Base-by-base conservation (phyloP, 225 moss, liverwort and hornwort species). In the Physcomitrium patens region DNA sequence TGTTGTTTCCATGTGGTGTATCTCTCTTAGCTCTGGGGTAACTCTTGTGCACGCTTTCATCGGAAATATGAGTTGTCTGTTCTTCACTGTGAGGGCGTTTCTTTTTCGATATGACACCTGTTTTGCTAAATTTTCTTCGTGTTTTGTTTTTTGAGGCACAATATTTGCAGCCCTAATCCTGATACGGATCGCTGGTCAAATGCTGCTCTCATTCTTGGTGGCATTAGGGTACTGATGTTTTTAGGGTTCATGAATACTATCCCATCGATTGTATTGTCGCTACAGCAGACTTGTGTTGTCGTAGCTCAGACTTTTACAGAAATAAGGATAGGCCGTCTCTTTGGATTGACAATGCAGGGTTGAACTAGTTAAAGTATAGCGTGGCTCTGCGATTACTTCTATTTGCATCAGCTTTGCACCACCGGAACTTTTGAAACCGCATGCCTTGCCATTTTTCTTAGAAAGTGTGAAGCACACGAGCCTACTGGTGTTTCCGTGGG, bases 171-270 rank as follows among this genome's bases (percentile, higher is more conserved):
- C 44, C 7, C 26, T 54, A 13, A 19, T 44, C 8, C 57, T 58
- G 14, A n/a, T 19, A 12, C 27, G 45, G 67, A 78, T 81, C 84
- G 56, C 48, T 72, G 1, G 31, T 15, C 20, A 19, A 72, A 62
- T 60, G 47, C 12, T 49, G 62, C 13, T 3, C 15, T 66, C 19
- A 1, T 59, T 59, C 53, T 15, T 70, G 77, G 63, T 51, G n/a
- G 66, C n/a, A n/a, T 46, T 65, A 59, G 52, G 51, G 23, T 18
- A 50, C 72, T 68, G 18, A 0, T 19, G n/a, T 20, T 66, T 48
- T 81, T 74, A 77, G 84, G 84, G 77, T 77, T 84, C 60, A 80
- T 69, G 73, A 65, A 24, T 43, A 45, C 12, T 67, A 19, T 11
- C 65, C 23, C 52, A 41, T 48, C 44, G 5, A 16, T 15, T 12